These are phyloP conservation scores for Graphium sp. DNA, from an alignment of 2,329 filamentous ascomycete genomes.

Conservation along the genomic window DNA sequence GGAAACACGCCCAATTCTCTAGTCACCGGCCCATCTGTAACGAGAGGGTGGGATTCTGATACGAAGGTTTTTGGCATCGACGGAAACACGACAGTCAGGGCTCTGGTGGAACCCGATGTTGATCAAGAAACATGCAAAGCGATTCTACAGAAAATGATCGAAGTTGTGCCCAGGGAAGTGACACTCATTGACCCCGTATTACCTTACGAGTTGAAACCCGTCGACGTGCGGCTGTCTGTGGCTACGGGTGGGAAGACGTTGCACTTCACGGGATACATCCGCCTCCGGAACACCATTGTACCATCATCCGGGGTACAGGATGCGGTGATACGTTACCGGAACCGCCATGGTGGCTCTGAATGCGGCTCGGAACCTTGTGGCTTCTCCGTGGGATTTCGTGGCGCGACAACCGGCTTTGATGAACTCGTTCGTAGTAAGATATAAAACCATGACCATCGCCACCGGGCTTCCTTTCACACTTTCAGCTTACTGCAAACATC, in stretches of 20 bases:
- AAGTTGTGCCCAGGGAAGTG: constrained; percentile 35
- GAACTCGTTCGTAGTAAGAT: constrained; percentile 30
- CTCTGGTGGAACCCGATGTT: constrained; percentile 22
- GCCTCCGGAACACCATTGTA: constrained; percentile 34
- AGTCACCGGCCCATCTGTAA: constrained; percentile 30
- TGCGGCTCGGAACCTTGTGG: constrained; percentile 24
- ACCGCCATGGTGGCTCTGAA: constrained; percentile 29
- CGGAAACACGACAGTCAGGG: constrained; percentile 33
- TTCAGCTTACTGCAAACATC: constrained; percentile 24
- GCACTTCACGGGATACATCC: constrained; percentile 35
- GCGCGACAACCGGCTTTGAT: constrained; percentile 37
- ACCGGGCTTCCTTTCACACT: constrained; percentile 49
- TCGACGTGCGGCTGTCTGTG: constrained; percentile 36
- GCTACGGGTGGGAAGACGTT: constrained; percentile 27
- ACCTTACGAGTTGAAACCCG: constrained; percentile 43
- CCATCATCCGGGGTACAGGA: constrained; percentile 22
- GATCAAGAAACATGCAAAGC: constrained; percentile 30
- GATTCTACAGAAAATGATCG: constrained; percentile 43
- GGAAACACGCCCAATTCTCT: constrained; percentile 37
- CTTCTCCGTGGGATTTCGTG: constrained; percentile 26
- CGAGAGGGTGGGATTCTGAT: constrained; percentile 30
- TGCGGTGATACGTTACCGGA: constrained; percentile 36
- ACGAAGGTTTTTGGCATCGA: constrained; percentile 38
- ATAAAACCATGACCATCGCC: constrained; percentile 32
- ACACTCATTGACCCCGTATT: constrained; percentile 31